phyloP scores from a whole-genome alignment of 164 flowering plant species.

The Chloranthus sessilifolius region DNA sequence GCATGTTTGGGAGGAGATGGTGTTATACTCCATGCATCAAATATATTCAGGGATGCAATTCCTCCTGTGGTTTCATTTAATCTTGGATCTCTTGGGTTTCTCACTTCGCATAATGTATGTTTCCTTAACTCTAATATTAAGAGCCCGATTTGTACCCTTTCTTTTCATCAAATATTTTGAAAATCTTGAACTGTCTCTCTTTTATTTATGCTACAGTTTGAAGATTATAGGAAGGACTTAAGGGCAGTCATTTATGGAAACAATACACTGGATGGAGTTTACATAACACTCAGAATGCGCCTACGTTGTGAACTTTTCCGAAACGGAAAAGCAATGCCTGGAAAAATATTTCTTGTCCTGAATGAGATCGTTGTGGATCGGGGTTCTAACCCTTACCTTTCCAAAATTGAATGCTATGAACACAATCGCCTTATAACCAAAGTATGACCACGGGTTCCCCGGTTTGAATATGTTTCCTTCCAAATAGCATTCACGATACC shows the following conservation, averaged over 20 bases:
- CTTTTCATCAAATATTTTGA: not conserved
- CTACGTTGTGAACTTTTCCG: slow-evolving; percentile 87
- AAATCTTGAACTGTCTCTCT: slow-evolving; percentile 4
- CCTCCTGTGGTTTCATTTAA: slow-evolving; percentile 98
- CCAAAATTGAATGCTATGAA: slow-evolving; percentile 97
- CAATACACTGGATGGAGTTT: slow-evolving; percentile 81
- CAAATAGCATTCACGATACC: not conserved
- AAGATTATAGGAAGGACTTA: slow-evolving; percentile 68
- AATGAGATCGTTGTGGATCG: slow-evolving; percentile 98
- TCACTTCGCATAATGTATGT: slow-evolving; percentile 88
- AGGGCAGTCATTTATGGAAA: slow-evolving; percentile 90
- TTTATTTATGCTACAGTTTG: slow-evolving; percentile 49
- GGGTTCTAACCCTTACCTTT: slow-evolving; percentile 96
- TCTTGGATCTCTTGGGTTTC: slow-evolving; percentile 99
- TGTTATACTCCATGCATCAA: slow-evolving; percentile 94
- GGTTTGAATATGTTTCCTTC: slow-evolving; percentile 1
- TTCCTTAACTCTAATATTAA: slow-evolving; percentile 7
- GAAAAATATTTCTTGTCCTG: slow-evolving; percentile 89
- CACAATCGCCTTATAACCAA: slow-evolving; percentile 94
- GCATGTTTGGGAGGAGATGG: slow-evolving; percentile 99
- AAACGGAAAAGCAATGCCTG: slow-evolving; percentile 93
- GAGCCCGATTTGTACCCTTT: not conserved
- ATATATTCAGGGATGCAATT: slow-evolving; percentile 86
- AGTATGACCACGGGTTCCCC: slow-evolving; percentile 33
- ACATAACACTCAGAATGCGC: slow-evolving; percentile 95